Evolutionary conservation across 768 basidiomycete species (phyloP), one percentile per base, ranked within the genome.

Genomic region (Mycena epipterygia): DNA sequence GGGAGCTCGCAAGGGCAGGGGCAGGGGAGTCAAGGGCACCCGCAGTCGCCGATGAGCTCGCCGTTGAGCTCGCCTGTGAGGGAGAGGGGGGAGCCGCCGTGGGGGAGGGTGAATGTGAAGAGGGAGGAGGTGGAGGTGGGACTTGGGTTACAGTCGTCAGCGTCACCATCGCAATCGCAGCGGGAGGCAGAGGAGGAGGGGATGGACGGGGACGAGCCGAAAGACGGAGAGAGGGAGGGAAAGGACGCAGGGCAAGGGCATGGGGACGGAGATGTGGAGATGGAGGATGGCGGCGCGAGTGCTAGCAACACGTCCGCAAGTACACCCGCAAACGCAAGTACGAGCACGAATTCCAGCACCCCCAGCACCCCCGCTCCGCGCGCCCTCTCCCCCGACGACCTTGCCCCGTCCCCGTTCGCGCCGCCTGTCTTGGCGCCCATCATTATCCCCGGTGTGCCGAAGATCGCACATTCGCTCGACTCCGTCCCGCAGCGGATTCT

Each of bases 391-490:
- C 72, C 68, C 0, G 72, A 70, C 11, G 72, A 73, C 35, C n/a
- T 70, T 29, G 68, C 72, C 27, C 72, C 68, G 11, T 73, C 72
- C n/a, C 72, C 68, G 4, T 73, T 73, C 29, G 72, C 68, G 30
- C 64, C 58, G 11, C 53, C 68, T 11, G 59, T 35, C 14, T 19
- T 51, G 13, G 23, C 35, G 55, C 35, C 21, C 32, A 3, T 33
- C 21, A 5, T 48, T n/a, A n/a, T n/a, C n/a, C n/a, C n/a, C n/a
- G n/a, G n/a, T n/a, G n/a, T n/a, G n/a, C n/a, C n/a, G n/a, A n/a
- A n/a, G n/a, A n/a, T n/a, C n/a, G n/a, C n/a, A n/a, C n/a, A n/a
- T n/a, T n/a, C n/a, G n/a, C n/a, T n/a, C n/a, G n/a, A n/a, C n/a
- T n/a, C n/a, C n/a, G n/a, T n/a, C n/a, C n/a, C n/a, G n/a, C n/a